These are phyloP conservation scores for Rhynchosporium agropyri DNA, from an alignment of 2,329 filamentous ascomycete species.

Conservation along the genomic window DNA sequence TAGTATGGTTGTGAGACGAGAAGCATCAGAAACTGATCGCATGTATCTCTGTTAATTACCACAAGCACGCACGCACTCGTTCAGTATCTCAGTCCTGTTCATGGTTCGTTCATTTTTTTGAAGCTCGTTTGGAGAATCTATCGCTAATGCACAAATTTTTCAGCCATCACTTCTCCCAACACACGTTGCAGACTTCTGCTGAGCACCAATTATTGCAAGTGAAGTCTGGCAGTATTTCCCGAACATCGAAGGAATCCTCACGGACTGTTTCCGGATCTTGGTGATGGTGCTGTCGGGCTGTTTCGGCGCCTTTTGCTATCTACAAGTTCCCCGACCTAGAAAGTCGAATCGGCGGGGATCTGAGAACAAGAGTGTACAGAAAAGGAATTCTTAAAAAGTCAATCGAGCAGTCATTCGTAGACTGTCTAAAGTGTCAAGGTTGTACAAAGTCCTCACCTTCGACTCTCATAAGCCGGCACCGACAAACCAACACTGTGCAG, in stretches of 20 bases:
- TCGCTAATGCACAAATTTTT: no score
- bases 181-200: no score
- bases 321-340: background rate
- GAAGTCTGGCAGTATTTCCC: background rate
- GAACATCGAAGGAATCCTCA: background rate
- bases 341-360: background rate
- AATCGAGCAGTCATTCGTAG: background rate
- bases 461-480: background rate
- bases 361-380: background rate
- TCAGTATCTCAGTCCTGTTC: no score
- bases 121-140: no score
- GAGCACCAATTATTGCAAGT: no score
- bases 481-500: background rate
- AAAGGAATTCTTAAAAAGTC: background rate
- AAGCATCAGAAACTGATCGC: no score
- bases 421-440: background rate
- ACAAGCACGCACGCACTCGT: no score
- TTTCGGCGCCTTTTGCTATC: slow-evolving; percentile 13
- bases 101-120: no score
- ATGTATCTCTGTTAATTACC: no score
- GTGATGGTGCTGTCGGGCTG: slow-evolving; percentile 1
- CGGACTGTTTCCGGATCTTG: background rate
- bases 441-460: background rate
- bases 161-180: no score
- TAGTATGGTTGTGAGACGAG: no score